Base-by-base conservation (phyloP, 345 rosid genomes). In the Brassica rapa region DNA sequence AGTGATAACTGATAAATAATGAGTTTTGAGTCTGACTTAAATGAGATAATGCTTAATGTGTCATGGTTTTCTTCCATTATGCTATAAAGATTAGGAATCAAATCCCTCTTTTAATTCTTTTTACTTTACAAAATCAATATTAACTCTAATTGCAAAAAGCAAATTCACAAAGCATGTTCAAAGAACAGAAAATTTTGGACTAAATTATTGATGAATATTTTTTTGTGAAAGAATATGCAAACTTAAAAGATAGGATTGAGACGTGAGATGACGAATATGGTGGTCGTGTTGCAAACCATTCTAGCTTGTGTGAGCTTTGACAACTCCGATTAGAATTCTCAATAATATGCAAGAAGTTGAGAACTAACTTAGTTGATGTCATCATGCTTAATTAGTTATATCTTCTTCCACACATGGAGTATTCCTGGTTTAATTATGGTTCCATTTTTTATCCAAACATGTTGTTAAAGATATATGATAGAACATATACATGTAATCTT, bases 81-180 rank as follows among this genome's bases (percentile, higher is more conserved):
- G 39, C 60, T 33, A 8, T 3, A 61, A 77, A 77, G 57, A 70
- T 35, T 70, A 51, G 70, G 71, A 69, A 49, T 29, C 55, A 30
- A 53, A 32, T 25, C 41, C 56, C 19, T 41, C 43, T 65, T 64
- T 19, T 10, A 29, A 35, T 71, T 56, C 3, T n/a, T 66, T 69
- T 56, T 3, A 30, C 4, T 60, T 10, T 53, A 23, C 10, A 62
- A 30, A 66, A 39, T 56, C 12, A 16, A 29, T 19, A 30, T 32
- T 59, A 66, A 0, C 57, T 10, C 60, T 71, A 27, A 16, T 56
- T 71, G 25, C 19, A 4, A 41, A 62, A 56, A 55, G 67, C 11
- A 62, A 24, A 51, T 19, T 4, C 53, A 7, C 5, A 61, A 70
- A 62, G 65, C 71, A 64, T 71, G 49, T 70, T 30, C 57, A 37